phyloP scores from a whole-genome alignment of 208 protist species.

The Angomonas deanei region DNA sequence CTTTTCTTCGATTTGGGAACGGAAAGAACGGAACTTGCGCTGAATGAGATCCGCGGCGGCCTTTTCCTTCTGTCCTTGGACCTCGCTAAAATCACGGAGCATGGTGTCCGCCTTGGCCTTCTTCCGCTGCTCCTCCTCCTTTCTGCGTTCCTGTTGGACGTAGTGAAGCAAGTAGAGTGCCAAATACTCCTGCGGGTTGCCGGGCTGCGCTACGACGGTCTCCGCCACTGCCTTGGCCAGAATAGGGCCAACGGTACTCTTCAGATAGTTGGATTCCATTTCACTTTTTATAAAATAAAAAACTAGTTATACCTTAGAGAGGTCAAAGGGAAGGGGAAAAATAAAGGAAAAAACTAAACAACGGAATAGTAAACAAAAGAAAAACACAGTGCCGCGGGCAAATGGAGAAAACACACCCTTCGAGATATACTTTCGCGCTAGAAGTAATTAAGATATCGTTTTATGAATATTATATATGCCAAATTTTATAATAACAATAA shows the following conservation, averaged over 20 bases:
- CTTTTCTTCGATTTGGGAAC: conserved; percentile 17
- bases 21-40: conserved; percentile 49
- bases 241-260: conserved; percentile 68
- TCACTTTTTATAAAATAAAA: neutral
- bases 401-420: too few species aligned
- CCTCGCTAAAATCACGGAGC: conserved; percentile 46
- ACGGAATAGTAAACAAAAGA: neutral
- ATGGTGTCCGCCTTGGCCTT: conserved; percentile 37
- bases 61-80: conserved; percentile 56
- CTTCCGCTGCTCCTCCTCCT: conserved; percentile 15
- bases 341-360: conserved; percentile 20
- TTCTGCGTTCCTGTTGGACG: conserved; percentile 71
- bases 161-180: conserved; percentile 84
- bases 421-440: too few species aligned
- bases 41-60: conserved; percentile 67
- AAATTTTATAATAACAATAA: neutral
- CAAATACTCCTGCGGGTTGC: conserved; percentile 89
- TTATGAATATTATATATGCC: neutral
- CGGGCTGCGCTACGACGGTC: conserved; percentile 79
- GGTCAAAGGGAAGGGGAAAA: neutral
- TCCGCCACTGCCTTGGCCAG: conserved; percentile 88
- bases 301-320: neutral
- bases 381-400: too few species aligned
- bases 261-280: conserved; percentile 86
- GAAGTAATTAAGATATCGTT: neutral